These are phyloP conservation scores for Rutidosis leptorrhynchoides DNA, from an alignment of 129 eudicot species.

Conservation along the genomic window DNA sequence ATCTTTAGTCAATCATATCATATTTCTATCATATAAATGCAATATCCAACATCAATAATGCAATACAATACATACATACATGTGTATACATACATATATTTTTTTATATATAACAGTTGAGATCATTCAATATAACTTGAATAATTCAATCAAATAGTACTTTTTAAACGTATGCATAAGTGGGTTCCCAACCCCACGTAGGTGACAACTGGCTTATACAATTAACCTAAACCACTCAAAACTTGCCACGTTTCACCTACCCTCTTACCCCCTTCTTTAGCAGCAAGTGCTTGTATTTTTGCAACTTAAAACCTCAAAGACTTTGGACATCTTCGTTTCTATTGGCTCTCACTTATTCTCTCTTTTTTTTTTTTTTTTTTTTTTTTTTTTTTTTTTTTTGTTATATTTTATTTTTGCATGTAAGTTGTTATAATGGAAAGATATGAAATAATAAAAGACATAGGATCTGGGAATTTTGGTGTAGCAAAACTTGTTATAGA, in stretches of 20 bases:
- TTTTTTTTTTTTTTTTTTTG: too few species aligned
- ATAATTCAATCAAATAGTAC: slow-evolving; percentile 8
- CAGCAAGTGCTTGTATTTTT: too few species aligned
- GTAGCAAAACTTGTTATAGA: slow-evolving; percentile 79
- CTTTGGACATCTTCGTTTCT: slow-evolving; percentile 9
- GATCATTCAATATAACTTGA: background rate
- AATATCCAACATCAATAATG: background rate
- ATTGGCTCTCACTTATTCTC: background rate
- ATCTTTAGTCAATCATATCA: background rate
- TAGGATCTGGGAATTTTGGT: slow-evolving; percentile 71
- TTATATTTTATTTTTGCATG: slow-evolving; percentile 12
- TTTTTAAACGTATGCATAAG: slow-evolving; percentile 1
- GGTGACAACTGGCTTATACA: slow-evolving; percentile 16
- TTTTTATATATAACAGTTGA: too few species aligned
- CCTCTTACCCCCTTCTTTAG: background rate
- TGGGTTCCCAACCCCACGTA: slow-evolving; percentile 22
- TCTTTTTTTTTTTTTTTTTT: background rate
- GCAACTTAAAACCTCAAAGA: background rate
- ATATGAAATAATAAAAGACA: slow-evolving; percentile 54
- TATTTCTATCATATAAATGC: background rate
- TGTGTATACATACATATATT: too few species aligned
- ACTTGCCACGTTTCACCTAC: slow-evolving; percentile 34
- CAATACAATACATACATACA: background rate
- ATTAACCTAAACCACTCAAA: slow-evolving; percentile 26
- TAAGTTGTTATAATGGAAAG: slow-evolving; percentile 48